Conservation (phyloP, 1,284 basidiomycete species). For the Ustanciosporium gigantosporum region DNA sequence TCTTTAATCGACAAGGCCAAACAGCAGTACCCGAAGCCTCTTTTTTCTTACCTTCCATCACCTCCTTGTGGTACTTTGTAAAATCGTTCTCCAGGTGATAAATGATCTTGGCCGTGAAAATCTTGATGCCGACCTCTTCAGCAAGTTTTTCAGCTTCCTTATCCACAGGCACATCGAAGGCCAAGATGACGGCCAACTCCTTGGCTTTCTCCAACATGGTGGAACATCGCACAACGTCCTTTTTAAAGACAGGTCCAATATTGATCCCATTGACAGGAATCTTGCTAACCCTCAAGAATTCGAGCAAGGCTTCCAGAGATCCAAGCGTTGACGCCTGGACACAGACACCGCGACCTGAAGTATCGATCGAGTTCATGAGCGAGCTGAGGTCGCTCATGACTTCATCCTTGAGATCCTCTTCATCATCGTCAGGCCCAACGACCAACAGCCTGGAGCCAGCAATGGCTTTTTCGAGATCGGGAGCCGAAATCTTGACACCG, state of each 20-base stretch:
- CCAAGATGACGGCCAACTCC: constrained; percentile 91
- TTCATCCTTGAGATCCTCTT: constrained; percentile 90
- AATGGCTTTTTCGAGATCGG: constrained; percentile 98
- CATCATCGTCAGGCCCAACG: constrained; percentile 89
- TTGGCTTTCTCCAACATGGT: constrained; percentile 96
- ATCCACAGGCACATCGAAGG: constrained; percentile 90
- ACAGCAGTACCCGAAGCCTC: constrained; percentile 93
- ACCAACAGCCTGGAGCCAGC: constrained; percentile 93
- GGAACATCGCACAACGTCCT: constrained; percentile 87
- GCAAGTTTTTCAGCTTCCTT: constrained; percentile 89
- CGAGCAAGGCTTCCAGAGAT: constrained; percentile 92
- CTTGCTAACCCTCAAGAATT: constrained; percentile 92
- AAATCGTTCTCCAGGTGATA: constrained; percentile 98
- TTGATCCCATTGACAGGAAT: constrained; percentile 88
- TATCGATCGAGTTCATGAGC: constrained; percentile 87
- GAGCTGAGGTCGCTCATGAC: constrained; percentile 95
- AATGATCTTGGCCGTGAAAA: constrained; percentile 98
- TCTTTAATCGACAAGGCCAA: constrained; percentile 94
- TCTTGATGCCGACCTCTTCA: constrained; percentile 86
- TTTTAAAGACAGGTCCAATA: constrained; percentile 96
- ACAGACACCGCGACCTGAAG: constrained; percentile 91
- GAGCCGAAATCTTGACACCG: constrained; percentile 93
- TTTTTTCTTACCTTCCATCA: constrained; percentile 85
- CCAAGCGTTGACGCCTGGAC: constrained; percentile 98
- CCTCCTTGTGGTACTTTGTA: constrained; percentile 91